Percentiles rank a stretch among this genome's conserved stretches.
phyloP scores from a whole-genome alignment of 1,139 yeast species.

The Sugiyamaella novakii region DNA sequence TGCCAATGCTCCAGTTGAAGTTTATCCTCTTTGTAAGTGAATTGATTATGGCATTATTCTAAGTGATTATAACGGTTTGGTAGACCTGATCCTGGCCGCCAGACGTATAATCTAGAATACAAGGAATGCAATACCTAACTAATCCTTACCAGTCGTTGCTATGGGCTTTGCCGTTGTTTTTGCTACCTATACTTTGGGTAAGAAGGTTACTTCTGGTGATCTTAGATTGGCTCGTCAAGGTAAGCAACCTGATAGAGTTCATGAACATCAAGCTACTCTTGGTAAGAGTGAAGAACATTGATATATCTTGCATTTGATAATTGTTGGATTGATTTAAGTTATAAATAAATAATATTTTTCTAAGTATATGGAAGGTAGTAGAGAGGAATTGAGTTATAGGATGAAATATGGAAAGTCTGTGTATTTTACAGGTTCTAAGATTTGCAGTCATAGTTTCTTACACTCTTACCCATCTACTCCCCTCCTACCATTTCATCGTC shows the following conservation, averaged over 20 bases:
- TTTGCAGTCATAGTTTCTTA: too few species aligned
- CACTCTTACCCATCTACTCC: too few species aligned
- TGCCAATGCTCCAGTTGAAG: constrained; percentile 35
- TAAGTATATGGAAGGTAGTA: too few species aligned
- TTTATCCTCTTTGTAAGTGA: constrained; percentile 38
- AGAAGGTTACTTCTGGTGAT: constrained; percentile 35
- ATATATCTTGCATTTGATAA: too few species aligned
- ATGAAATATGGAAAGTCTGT: too few species aligned
- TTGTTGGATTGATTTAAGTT: too few species aligned
- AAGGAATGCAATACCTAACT: too few species aligned
- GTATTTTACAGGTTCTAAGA: too few species aligned
- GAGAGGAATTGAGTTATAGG: too few species aligned
- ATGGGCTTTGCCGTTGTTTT: constrained; percentile 37
- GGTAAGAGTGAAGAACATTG: constrained; percentile 13
- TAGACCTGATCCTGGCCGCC: constrained; percentile 1
- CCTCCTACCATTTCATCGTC: too few species aligned
- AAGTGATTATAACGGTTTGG: too few species aligned
- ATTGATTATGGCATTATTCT: too few species aligned
- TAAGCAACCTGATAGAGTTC: constrained; percentile 22
- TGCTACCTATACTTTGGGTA: constrained; percentile 34
- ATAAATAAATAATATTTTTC: constrained; percentile 6
- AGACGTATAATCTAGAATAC: constrained; percentile 8
- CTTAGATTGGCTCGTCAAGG: constrained; percentile 38
- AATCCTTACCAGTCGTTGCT: constrained; percentile 32
- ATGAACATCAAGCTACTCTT: constrained; percentile 16